Evolutionary conservation across 495 filamentous ascomycete genomes (phyloP).

Genomic region (Penicilliopsis zonata): DNA sequence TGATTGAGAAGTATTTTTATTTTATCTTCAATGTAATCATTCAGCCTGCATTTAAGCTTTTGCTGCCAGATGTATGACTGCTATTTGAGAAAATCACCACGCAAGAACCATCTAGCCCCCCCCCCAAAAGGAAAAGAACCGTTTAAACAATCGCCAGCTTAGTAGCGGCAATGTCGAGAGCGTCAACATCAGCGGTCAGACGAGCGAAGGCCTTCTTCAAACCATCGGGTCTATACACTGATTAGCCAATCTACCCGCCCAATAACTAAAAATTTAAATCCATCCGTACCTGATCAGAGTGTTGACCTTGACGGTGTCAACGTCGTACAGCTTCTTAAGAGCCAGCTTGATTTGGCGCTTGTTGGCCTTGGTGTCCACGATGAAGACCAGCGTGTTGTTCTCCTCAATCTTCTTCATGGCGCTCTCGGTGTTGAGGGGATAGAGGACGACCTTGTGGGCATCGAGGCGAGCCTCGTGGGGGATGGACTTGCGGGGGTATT

Average conservation of each 20-base stretch:
- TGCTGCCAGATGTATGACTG: constrained; percentile 25
- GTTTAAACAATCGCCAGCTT: constrained; percentile 94
- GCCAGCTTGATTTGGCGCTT: constrained; percentile 99
- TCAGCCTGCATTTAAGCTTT: constrained; percentile 27
- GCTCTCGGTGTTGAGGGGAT: constrained; percentile 90
- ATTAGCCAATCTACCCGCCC: constrained; percentile 6
- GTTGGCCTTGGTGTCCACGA: constrained; percentile 96
- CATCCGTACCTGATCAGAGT: constrained; percentile 81
- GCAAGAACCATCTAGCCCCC: constrained; percentile 31
- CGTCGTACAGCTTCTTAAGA: constrained; percentile 98
- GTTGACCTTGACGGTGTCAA: constrained; percentile 97
- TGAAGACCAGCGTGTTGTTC: constrained; percentile 99
- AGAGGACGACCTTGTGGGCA: constrained; percentile 78
- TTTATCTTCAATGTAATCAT: constrained; percentile 31
- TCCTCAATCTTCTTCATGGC: constrained; percentile 99
- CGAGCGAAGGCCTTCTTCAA: constrained; percentile 97
- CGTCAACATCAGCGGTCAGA: constrained; percentile 91
- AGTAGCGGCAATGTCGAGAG: constrained; percentile 97
- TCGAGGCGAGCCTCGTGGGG: constrained; percentile 83
- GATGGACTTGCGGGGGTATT: constrained; percentile 94
- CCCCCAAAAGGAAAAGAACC: constrained; percentile 24
- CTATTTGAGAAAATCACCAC: constrained; percentile 35
- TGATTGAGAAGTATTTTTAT: constrained; percentile 6
- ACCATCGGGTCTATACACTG: constrained; percentile 64
- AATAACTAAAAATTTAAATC: neutral